These are phyloP conservation scores for Nemania abortiva DNA, from an alignment of 2,329 filamentous ascomycete genomes.

Conservation along the genomic window DNA sequence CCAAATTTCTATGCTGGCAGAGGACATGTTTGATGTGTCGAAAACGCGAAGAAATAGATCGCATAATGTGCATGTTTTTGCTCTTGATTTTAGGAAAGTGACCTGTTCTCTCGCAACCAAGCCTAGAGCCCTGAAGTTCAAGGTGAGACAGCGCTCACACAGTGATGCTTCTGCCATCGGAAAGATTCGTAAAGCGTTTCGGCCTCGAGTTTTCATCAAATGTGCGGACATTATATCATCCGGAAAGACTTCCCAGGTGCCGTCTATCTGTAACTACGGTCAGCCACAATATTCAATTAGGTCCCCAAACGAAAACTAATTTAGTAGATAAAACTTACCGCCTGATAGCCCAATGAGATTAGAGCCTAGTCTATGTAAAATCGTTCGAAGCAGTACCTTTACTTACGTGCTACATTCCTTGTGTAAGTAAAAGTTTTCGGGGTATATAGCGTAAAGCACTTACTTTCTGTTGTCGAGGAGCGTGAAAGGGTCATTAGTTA, in stretches of 20 bases:
- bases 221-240: not conserved
- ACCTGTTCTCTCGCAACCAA: not conserved
- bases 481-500: slow-evolving; percentile 1
- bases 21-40: not conserved
- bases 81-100: not conserved
- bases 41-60: not conserved
- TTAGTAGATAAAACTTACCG: slow-evolving; percentile 2
- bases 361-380: not conserved
- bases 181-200: not conserved
- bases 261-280: not conserved
- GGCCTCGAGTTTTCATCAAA: not conserved
- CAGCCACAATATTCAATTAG: not conserved
- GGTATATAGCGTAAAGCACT: not conserved
- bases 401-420: slow-evolving; percentile 24
- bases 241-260: not conserved
- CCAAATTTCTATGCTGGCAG: slow-evolving; percentile 8
- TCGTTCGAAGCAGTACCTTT: not conserved
- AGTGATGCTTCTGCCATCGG: not conserved
- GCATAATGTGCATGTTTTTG: slow-evolving; percentile 6
- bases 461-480: slow-evolving; percentile 15
- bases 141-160: slow-evolving; percentile 12
- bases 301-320: not conserved
- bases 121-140: not conserved
- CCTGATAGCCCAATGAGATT: not conserved
- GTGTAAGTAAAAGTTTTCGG: not conserved